phyloP scores from a whole-genome alignment of 1,284 basidiomycete species.

The Austroboletus niveus region DNA sequence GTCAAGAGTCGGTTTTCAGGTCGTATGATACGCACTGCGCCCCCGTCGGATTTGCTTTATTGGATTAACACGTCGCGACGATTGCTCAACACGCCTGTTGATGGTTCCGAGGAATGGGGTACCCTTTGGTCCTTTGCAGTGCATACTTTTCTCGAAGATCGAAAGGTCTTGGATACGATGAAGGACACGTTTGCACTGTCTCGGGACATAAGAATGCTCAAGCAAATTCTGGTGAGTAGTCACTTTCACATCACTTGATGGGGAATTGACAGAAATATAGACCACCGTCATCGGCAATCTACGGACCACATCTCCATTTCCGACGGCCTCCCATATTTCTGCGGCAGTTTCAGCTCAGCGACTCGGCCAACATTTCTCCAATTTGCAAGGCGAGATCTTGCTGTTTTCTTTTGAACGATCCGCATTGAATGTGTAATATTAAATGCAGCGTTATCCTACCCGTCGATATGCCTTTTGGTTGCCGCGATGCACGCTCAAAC shows the following conservation, averaged over 20 bases:
- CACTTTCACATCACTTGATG: slow-evolving; percentile 11
- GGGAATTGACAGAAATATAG: slow-evolving; percentile 40
- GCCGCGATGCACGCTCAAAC: slow-evolving; percentile 63
- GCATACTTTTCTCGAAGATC: slow-evolving; percentile 53
- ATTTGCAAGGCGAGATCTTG: slow-evolving; percentile 48
- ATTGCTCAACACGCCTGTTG: slow-evolving; percentile 40
- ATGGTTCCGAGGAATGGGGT: slow-evolving; percentile 45
- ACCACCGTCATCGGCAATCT: slow-evolving; percentile 48
- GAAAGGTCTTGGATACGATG: slow-evolving; percentile 42
- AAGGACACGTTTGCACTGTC: slow-evolving; percentile 65
- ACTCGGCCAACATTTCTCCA: slow-evolving; percentile 46
- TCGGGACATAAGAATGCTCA: slow-evolving; percentile 65
- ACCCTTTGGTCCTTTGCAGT: slow-evolving; percentile 59
- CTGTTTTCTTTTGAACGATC: neutral
- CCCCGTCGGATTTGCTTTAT: slow-evolving; percentile 47
- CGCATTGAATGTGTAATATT: slow-evolving; percentile 4
- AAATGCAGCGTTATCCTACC: slow-evolving; percentile 60
- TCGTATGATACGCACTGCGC: slow-evolving; percentile 75
- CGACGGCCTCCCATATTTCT: slow-evolving; percentile 41
- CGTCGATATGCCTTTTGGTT: slow-evolving; percentile 71
- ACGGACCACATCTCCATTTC: slow-evolving; percentile 51
- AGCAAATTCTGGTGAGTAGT: slow-evolving; percentile 62
- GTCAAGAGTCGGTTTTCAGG: slow-evolving; percentile 96
- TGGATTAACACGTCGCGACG: slow-evolving; percentile 53
- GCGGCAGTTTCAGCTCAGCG: slow-evolving; percentile 51